A percentile compares a stretch with the other conserved stretches of the same genome.
Conservation (phyloP, 2,329 filamentous ascomycete genomes). For the Anthostomella pinea region DNA sequence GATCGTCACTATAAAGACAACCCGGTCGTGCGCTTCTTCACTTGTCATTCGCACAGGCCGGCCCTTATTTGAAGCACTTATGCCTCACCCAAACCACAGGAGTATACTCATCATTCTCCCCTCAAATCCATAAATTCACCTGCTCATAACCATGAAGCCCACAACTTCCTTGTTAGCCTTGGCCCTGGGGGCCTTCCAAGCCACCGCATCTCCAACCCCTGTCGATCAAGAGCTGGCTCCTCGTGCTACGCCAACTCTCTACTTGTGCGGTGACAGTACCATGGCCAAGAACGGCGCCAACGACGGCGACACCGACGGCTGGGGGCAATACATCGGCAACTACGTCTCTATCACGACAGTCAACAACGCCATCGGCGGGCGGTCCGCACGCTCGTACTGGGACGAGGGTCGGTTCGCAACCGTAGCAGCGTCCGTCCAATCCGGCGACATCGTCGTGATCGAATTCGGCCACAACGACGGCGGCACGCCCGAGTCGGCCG, state of each 20-base stretch:
- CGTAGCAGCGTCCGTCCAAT: constrained; percentile 46
- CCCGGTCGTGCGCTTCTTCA: too few relatives aligned
- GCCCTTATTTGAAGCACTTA: too few relatives aligned
- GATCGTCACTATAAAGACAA: too few relatives aligned
- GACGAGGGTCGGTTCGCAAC: constrained; percentile 59
- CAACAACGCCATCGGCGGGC: constrained; percentile 61
- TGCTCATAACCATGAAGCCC: too few relatives aligned
- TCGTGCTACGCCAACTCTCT: constrained; percentile 38
- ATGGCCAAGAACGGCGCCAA: constrained; percentile 46
- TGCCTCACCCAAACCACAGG: too few relatives aligned
- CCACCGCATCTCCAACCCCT: constrained; percentile 12
- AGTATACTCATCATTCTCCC: too few relatives aligned
- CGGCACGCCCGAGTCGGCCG: constrained; percentile 47
- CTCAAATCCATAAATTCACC: too few relatives aligned
- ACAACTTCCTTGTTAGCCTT: too few relatives aligned
- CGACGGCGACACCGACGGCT: constrained; percentile 44
- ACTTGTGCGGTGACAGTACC: constrained; percentile 53
- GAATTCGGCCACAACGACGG: constrained; percentile 73
- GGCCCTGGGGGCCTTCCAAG: constrained; percentile 7
- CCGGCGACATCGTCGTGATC: constrained; percentile 63
- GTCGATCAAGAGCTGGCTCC: constrained; percentile 17
- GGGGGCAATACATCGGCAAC: constrained; percentile 57
- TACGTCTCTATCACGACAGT: constrained; percentile 41
- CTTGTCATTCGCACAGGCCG: too few relatives aligned
- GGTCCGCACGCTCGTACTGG: constrained; percentile 60